A percentile compares a stretch with the other conserved stretches of the same genome.
Conservation (phyloP, 1,139 yeast genomes). For the Debaryomycetaceae sp. region DNA sequence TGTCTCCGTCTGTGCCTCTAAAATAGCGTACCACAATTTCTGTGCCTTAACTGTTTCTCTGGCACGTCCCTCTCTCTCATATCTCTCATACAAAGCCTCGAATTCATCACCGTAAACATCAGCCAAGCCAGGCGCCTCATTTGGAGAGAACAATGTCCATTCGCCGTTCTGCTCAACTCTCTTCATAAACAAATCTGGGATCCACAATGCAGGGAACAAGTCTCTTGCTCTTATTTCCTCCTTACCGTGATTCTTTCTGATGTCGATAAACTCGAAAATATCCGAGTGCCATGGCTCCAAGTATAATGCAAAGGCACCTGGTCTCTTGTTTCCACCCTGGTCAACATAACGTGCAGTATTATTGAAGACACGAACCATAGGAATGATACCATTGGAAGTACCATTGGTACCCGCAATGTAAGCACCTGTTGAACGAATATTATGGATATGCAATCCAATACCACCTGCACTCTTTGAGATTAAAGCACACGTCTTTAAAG, state of each 20-base stretch:
- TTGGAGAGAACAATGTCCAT: constrained; percentile 58
- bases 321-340: constrained; percentile 62
- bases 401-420: constrained; percentile 54
- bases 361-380: constrained; percentile 58
- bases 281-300: constrained; percentile 63
- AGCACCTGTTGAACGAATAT: constrained; percentile 50
- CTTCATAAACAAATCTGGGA: constrained; percentile 57
- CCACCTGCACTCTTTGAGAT: constrained; percentile 61
- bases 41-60: constrained; percentile 44
- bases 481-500: constrained; percentile 52
- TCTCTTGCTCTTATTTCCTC: constrained; percentile 57
- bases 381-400: constrained; percentile 53
- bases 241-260: constrained; percentile 55
- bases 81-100: constrained; percentile 38
- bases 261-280: constrained; percentile 48
- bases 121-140: constrained; percentile 48
- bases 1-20: constrained; percentile 57
- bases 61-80: constrained; percentile 43
- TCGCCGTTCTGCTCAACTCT: constrained; percentile 45
- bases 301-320: constrained; percentile 62
- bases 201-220: constrained; percentile 56
- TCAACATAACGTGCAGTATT: constrained; percentile 60
- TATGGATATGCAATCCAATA: constrained; percentile 54
- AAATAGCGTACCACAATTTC: constrained; percentile 49
- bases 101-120: constrained; percentile 52